Conservation (phyloP, 768 basidiomycete species). For the Austroboletus festivus region DNA sequence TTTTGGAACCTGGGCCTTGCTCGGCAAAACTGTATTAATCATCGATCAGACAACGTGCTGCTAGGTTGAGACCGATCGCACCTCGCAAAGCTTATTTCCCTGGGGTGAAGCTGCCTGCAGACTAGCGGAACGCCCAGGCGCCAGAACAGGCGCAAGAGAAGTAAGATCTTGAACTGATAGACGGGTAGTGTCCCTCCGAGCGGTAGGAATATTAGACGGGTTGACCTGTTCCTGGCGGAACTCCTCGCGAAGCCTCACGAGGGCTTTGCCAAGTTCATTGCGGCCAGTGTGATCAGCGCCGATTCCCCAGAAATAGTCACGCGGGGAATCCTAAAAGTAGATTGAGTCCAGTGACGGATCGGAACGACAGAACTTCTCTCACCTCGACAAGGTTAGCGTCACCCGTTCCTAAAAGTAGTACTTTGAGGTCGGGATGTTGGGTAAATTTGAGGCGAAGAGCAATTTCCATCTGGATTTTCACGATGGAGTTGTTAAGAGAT, state of each 20-base stretch:
- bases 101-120: constrained; percentile 5
- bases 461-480: constrained; percentile 55
- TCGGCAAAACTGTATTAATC: constrained; percentile 45
- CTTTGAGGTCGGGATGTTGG: constrained; percentile 59
- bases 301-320: constrained; percentile 77
- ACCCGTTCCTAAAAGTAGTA: constrained; percentile 60
- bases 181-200: constrained; percentile 26
- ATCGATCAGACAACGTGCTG: constrained; percentile 5
- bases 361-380: constrained; percentile 1
- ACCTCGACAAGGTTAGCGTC: constrained; percentile 71
- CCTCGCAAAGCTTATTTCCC: constrained; percentile 29
- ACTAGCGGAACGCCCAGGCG: not conserved
- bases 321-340: constrained; percentile 59
- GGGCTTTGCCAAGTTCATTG: constrained; percentile 72
- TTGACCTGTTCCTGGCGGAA: constrained; percentile 38
- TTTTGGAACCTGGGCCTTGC: constrained; percentile 57
- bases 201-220: constrained; percentile 27
- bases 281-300: constrained; percentile 63
- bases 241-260: constrained; percentile 57
- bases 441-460: constrained; percentile 66
- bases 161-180: constrained; percentile 33
- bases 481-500: no score
- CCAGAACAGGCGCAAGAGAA: constrained; percentile 13
- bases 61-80: constrained; percentile 5
- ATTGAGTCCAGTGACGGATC: not conserved